Evolutionary conservation across 2,329 filamentous ascomycete species (phyloP), one percentile per base, ranked within the genome.

Genomic region (Fusarium buharicum): DNA sequence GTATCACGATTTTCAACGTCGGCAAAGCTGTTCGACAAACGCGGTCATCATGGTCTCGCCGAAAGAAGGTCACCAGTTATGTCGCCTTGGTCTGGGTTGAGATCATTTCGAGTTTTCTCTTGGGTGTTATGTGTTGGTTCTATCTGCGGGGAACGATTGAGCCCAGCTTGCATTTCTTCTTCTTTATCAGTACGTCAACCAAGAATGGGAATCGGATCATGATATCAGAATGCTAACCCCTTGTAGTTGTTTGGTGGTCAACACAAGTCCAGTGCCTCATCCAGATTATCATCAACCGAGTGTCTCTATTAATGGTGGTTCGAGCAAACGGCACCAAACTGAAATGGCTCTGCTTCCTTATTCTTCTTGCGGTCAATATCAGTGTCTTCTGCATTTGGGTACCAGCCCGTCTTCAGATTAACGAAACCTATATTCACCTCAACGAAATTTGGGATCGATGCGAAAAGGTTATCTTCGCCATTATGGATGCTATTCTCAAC

Each of bases 201-300:
- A 24, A 24, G 22, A 8, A 24, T 24, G 4, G 8, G 22, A 24
- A n/a, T n/a, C n/a, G 6, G 22, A 8, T 8, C 6, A 8, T 24
- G 4, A 2, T 24, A 8, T 24, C 22, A 24, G 8, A 3, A 0
- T 12, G 11, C 37, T 69, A 68, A 58, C 58, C 7, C 10, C 1
- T 1, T 1, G 3, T 54, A 79, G 68, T 72, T 39, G 54, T 70
- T 17, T 70, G 63, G 41, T 72, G 70, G 70, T 69, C 64, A 8
- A 74, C 80, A 2, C 79, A 83, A 62, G 69, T 73, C 9, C 70
- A 73, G 49, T 74, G 80, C 14, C 70, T 83, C 2, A 78, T 82
- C 66, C 81, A 82, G 62, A 83, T 83, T 40, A 82, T 83, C 66
- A 79, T 82, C 67, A 83, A 83, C 58, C 78, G 81, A 49, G 77